Conservation (phyloP, 1,284 basidiomycete genomes). For the Sparassis latifolia region DNA sequence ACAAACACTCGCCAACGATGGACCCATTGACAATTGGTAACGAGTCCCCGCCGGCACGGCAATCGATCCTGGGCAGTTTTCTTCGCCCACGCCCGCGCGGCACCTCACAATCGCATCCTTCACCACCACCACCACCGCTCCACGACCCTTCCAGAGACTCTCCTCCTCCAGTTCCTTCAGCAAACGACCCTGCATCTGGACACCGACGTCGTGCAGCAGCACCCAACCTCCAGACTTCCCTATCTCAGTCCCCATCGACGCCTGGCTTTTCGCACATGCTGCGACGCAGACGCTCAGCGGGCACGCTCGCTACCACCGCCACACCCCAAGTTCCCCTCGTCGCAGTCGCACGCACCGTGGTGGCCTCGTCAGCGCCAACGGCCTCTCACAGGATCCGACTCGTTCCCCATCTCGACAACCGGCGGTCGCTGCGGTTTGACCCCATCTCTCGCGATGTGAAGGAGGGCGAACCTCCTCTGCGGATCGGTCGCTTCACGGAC, state of each 20-base stretch:
- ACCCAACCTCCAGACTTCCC: conserved; percentile 23
- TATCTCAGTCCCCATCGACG: conserved; percentile 22
- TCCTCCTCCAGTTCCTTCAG: conserved; percentile 20
- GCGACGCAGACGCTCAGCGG: conserved; percentile 30
- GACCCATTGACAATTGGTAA: conserved; percentile 25
- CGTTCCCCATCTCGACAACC: conserved; percentile 90
- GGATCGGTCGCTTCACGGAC: conserved; percentile 91
- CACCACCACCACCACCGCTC: conserved; percentile 17
- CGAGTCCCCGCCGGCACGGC: conserved; percentile 26
- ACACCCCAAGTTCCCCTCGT: conserved; percentile 23
- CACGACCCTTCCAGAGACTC: conserved; percentile 23
- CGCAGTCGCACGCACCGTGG: conserved; percentile 20
- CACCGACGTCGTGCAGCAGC: conserved; percentile 26
- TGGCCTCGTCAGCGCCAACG: conserved; percentile 13
- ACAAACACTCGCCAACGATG: conserved; percentile 15
- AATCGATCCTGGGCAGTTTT: conserved; percentile 34
- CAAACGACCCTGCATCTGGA: conserved; percentile 16
- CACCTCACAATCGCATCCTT: conserved; percentile 32
- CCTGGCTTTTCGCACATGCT: conserved; percentile 30
- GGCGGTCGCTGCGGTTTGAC: conserved; percentile 88
- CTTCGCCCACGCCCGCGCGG: conserved; percentile 33
- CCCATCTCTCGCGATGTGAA: conserved; percentile 83
- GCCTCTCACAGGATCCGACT: conserved; percentile 65
- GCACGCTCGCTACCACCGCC: conserved; percentile 25
- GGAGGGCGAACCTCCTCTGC: conserved; percentile 64